Percentiles rank a stretch among this genome's conserved stretches.
phyloP scores from a whole-genome alignment of 2,329 filamentous ascomycete species.

The Emericellopsis atlantica region DNA sequence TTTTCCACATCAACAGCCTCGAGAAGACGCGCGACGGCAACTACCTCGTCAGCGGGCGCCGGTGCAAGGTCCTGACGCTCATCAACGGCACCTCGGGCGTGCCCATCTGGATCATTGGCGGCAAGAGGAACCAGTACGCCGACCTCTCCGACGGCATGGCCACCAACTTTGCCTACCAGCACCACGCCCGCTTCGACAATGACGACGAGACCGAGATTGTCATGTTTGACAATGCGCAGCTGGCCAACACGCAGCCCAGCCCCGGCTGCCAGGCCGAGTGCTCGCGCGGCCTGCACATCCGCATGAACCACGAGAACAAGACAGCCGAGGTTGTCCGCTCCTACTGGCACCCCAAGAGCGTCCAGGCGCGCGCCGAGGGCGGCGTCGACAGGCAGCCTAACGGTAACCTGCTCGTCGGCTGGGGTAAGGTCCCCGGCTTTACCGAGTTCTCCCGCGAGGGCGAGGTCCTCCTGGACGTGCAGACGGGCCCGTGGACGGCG shows the following conservation, averaged over 20 bases:
- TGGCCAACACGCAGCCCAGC: constrained; percentile 19
- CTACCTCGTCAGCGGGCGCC: constrained; percentile 19
- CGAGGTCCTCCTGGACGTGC: constrained; percentile 28
- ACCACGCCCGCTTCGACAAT: constrained; percentile 32
- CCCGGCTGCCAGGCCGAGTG: constrained; percentile 14
- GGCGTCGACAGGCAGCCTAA: constrained; percentile 38
- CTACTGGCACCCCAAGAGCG: constrained; percentile 34
- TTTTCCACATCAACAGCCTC: constrained; percentile 14
- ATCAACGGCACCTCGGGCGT: constrained; percentile 13
- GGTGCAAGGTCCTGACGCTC: constrained; percentile 15
- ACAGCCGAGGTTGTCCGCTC: constrained; percentile 32
- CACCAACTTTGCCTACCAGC: constrained; percentile 26
- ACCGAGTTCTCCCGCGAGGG: constrained; percentile 34
- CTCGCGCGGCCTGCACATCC: constrained; percentile 16
- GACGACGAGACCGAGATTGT: constrained; percentile 33
- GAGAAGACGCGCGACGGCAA: constrained; percentile 15
- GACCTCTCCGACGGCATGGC: constrained; percentile 18
- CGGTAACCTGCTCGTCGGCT: constrained; percentile 42
- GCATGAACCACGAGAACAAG: constrained; percentile 29
- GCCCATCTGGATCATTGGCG: constrained; percentile 20
- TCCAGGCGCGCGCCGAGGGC: constrained; percentile 35
- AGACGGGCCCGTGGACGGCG: constrained; percentile 22
- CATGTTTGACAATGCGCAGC: constrained; percentile 37
- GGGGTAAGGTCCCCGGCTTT: constrained; percentile 37
- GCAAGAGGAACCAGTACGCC: constrained; percentile 16